Evolutionary conservation across 2,329 filamentous ascomycete species (phyloP), one percentile per base, ranked within the genome.

Genomic region (Ceratocystis colombiana): DNA sequence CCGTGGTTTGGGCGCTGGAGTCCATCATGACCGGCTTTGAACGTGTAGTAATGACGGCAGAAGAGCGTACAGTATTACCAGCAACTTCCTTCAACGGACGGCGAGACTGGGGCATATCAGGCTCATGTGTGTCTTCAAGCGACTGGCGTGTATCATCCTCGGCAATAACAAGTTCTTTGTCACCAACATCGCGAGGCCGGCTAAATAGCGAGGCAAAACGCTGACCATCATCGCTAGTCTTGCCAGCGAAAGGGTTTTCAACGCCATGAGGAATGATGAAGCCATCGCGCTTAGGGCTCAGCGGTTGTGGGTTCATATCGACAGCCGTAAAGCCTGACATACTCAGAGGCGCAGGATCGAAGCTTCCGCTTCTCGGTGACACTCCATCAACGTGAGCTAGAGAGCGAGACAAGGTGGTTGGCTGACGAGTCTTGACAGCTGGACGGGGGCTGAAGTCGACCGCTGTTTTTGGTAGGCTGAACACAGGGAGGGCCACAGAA

Each of bases 1-100:
- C 79, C 48, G 87, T 81, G 28, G 92, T 96, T 76, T 96, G 93
- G 15, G 88, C 88, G 64, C 86, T 84, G 70, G 66, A 68, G 59
- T 69, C 69, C 12, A 67, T 62, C 66, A 66, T 69, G 1, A 44
- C n/a, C 17, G 44, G 37, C 28, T 33, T 55, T 20, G 25, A 17
- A 8, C 28, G 12, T 10, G 44, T 33, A 33, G 45, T 61, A 25
- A 69, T 71, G 71, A 78, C 81, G 67, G 77, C 78, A 5, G 70
- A 62, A 28, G 76, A 71, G 22, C 76, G 77, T 64, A 74, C 71
- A 67, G 79, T 75, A 71, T 88, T 88, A 65, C 77, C 77, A n/a
- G 85, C 84, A 12, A 88, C 79, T 71, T 86, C 83, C 72, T 79
- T 83, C 71, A 89, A 81, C 0, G 82, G 83, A 17, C 77, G 77